Evolutionary conservation across 2,329 filamentous ascomycete species (phyloP), one percentile per base, ranked within the genome.

Genomic region (Neonectria faginata): DNA sequence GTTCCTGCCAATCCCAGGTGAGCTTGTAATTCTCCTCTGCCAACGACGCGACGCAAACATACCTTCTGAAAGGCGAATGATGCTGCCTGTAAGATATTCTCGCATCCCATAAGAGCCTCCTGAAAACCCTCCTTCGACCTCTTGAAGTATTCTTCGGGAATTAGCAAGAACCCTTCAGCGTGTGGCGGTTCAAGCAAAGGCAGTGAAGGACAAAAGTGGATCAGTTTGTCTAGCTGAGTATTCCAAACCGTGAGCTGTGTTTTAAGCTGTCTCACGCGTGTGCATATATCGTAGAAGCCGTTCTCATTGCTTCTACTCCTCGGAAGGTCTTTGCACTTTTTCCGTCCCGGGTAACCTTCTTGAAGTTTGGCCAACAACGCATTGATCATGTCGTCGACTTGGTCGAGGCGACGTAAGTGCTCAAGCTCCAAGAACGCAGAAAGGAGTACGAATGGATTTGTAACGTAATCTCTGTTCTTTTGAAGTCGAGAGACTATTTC

Each of bases 61-160:
- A 55, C 61, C 61, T 60, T 64, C 55, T 64, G 57, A 20, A 64
- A 64, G 8, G 57, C 50, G 6, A 64, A 42, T 3, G 61, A 60
- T 9, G 41, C 56, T 25, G 50, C 41, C 25, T 60, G 48, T 33
- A 60, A 29, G 5, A 64, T 18, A 3, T 56, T 60, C 16, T 60
- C 51, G 20, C 61, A 64, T 22, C 57, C 27, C 42, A 60, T 50
- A 18, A 31, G 20, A 1, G 10, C 27, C 42, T 44, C 57, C 18
- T 60, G 44, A n/a, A 64, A 64, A 8, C 29, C 25, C 16, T 64
- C 61, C 5, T 42, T 16, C 4, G 51, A 18, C 1, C 27, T 27
- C 41, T 33, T 44, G 31, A 64, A 36, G 44, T 56, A 64, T 12
- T 56, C 61, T 16, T 54, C 36, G n/a, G 57, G 57, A 9, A 36